Evolutionary conservation across 306 rosid genomes (phyloP), one percentile per base, ranked within the genome.

Genomic region (Sphenostylis stenocarpa): DNA sequence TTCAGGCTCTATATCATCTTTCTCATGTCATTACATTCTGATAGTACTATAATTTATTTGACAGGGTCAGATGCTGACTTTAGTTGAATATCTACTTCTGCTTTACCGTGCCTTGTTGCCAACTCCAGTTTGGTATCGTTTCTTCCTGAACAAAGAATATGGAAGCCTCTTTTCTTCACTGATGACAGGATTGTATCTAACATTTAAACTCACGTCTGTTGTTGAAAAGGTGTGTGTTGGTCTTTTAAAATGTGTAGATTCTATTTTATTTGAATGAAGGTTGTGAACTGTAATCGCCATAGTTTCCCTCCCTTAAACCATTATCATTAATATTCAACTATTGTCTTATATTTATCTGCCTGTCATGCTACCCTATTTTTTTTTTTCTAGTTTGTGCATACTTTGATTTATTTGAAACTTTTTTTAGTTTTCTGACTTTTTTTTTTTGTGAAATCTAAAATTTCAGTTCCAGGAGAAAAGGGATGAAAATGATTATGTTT

Each of bases 81-180:
- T 92, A 80, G 83, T 92, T 67, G 99, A 95, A 82, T 95, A 95
- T 84, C 76, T 92, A 48, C 89, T 95, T 61, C 86, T 95, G 72
- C 85, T 95, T 73, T 95, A 95, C 87, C 97, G 97, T 69, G 97
- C 99, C 73, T 85, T 95, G 79, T 71, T 95, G 90, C 99, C 99
- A 49, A 87, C 99, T 9, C 96, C 99, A 14, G 96, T 95, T 58
- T 95, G 99, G 99, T 95, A 95, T 75, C 97, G 97, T n/a, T 95
- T 95, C 90, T 95, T 95, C 83, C 87, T 95, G 84, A 95, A 95
- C 91, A 95, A 95, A 79, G 99, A 95, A 87, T 92, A 95, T 28
- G 98, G 98, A 64, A 95, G 97, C 77, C 88, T 95, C 77, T 95
- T 95, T 83, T 95, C 98, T 0, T 95, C 99, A 44, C 73, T 95